Conservation (phyloP, 169 alveolate species). For the Eimeria nieschulzi region DNA sequence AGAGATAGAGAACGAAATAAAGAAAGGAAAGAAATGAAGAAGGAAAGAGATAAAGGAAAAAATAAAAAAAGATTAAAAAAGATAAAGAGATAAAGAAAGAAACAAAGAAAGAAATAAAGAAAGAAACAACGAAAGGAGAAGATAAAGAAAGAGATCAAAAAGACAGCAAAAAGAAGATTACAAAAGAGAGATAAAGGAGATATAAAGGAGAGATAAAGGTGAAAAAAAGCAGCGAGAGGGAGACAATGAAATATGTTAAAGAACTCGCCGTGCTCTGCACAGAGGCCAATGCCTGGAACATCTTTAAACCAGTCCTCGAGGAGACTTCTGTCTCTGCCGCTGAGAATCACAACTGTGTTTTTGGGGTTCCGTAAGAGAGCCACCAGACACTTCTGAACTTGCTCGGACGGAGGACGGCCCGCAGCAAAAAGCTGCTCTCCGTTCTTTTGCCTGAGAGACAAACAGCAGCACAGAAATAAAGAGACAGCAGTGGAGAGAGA, state of each 20-base stretch:
- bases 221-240: neutral
- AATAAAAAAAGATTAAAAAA: neutral
- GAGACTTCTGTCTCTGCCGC: constrained; percentile 80
- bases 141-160: neutral
- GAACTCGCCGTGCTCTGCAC: constrained; percentile 65
- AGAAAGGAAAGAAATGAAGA: neutral
- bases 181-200: neutral
- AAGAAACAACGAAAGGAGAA: neutral
- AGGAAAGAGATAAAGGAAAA: neutral
- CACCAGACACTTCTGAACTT: constrained; percentile 37
- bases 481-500: neutral
- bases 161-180: neutral
- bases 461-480: no score
- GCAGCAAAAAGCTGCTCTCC: constrained; percentile 57
- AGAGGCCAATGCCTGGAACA: constrained; percentile 70
- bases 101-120: no score
- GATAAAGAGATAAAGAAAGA: neutral
- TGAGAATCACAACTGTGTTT: constrained; percentile 80
- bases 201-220: neutral
- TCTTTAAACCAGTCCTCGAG: constrained; percentile 80
- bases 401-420: constrained; percentile 62
- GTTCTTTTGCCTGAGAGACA: constrained; percentile 11
- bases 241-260: neutral
- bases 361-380: constrained; percentile 30
- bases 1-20: neutral